A percentile compares a stretch with the other conserved stretches of the same genome.
Evolutionary conservation across 257 asterid genomes (phyloP).

Genomic region (Galeopsis tetrahit): DNA sequence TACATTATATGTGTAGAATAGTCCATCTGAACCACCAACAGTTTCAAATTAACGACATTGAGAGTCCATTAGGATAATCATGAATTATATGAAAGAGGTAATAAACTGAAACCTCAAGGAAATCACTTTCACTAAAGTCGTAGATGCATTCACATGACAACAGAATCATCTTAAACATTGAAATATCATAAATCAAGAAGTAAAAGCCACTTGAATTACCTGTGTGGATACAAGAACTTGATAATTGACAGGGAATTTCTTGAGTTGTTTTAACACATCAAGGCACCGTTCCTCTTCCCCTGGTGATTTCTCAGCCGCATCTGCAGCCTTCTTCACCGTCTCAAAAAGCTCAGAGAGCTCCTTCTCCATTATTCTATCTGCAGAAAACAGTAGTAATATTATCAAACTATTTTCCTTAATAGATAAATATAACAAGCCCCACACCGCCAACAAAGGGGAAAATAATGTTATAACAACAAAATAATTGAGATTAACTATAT

Average conservation of each 20-base stretch:
- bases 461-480: not conserved
- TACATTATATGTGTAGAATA: not conserved
- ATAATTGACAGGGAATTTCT: conserved; percentile 82
- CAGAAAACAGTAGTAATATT: conserved; percentile 26
- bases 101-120: not conserved
- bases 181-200: not conserved
- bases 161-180: not conserved
- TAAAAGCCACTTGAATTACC: conserved; percentile 45
- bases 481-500: not conserved
- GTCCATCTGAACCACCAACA: not conserved
- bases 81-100: not conserved
- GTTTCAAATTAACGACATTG: not conserved
- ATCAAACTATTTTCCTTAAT: not conserved
- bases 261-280: conserved; percentile 68
- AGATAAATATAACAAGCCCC: not conserved
- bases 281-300: conserved; percentile 72
- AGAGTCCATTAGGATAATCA: not conserved
- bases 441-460: not conserved
- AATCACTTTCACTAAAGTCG: not conserved
- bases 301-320: conserved; percentile 57
- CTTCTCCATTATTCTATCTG: conserved; percentile 67
- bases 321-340: conserved; percentile 82
- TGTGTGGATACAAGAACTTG: conserved; percentile 87
- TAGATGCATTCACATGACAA: not conserved
- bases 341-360: conserved; percentile 81